Base-by-base conservation (phyloP, 1,284 basidiomycete genomes). In the Heterobasidion occidentale region DNA sequence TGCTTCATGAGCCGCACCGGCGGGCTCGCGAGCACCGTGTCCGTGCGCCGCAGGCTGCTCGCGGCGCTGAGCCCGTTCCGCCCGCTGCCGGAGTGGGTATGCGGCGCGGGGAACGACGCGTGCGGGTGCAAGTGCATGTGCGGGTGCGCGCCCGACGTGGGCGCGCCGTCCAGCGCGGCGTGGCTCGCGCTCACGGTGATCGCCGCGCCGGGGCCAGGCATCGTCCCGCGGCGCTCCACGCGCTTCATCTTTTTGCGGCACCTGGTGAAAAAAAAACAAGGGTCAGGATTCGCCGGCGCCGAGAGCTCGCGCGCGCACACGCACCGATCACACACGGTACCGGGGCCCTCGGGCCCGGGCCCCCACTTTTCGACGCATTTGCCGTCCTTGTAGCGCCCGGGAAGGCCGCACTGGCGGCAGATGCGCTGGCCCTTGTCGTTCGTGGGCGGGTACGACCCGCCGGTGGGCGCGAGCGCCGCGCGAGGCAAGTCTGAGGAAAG, bases 281-380 rank as follows among this genome's bases (percentile, higher is more conserved):
- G 27, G 27, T 27, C 27, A 45, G 50, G 38, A 14, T 46, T 51
- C 50, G 49, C 20, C 46, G 48, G 36, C n/a, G 45, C 11, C 9
- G 11, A 50, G 35, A 51, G 42, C 56, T 46, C 27, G 27, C 27
- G 27, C 27, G 27, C 27, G 27, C 27, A 27, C 27, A 27, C 27
- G 27, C 64, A 84, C 77, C 87, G 73, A 74, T 91, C 89, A 65
- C 89, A 91, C 0, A 91, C 89, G 0, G 88, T 91, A 20, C 89
- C 89, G 47, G 88, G 88, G 0, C 89, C 88, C 70, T 86, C 80
- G 52, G 88, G 88, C 2, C 89, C 89, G 14, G 89, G 89, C 2
- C 88, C 89, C 89, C 89, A 91, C 68, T 91, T 91, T 66, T 91
- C 89, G 48, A 91, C 86, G 64, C 89, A 91, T 65, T 90, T 90